Evolutionary conservation across 129 eudicot species (phyloP), one percentile per base, ranked within the genome.

Genomic region (Pulicaria dysenterica): DNA sequence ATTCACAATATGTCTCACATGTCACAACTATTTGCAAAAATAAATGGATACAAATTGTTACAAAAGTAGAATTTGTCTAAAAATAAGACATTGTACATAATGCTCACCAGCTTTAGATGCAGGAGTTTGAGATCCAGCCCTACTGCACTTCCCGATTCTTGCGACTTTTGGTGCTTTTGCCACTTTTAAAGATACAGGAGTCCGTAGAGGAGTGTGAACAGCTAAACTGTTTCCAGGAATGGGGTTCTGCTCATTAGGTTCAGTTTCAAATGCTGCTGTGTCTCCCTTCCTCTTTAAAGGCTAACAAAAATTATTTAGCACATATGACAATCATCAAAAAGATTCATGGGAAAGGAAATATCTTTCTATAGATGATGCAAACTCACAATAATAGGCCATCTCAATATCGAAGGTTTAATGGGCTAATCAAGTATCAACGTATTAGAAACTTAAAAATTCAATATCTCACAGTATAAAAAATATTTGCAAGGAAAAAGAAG

Each of bases 231-330:
- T 80, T 53, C 90, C 94, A 83, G 83, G 64, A 79, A 67, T 81
- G 40, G 78, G 82, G 60, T 75, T 83, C 80, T 69, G 80, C 69
- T 81, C 81, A 66, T 69, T 78, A 74, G 79, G 47, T 60, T 82
- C 89, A 15, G 74, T 80, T 77, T 83, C 92, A 87, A 60, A 49
- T 15, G 73, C 88, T 50, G 85, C 73, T 61, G 80, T 74, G 16
- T 76, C 87, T 47, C 77, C 85, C 83, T 94, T 94, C 78, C 97
- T 82, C 88, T 94, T 88, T 67, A 87, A 68, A 43, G 85, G 85
- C 89, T 90, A 48, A 57, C 39, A 58, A 45, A 67, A 40, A 68
- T 16, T 62, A 58, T 8, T 37, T 43, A 8, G 55, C 45, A 11
- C 49, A 7, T 19, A 12, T 49, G 34, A 38, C 40, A 72, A 50